Evolutionary conservation across 805 yeast species (phyloP), one percentile per base, ranked within the genome.

Genomic region (Lachancea fermentati): DNA sequence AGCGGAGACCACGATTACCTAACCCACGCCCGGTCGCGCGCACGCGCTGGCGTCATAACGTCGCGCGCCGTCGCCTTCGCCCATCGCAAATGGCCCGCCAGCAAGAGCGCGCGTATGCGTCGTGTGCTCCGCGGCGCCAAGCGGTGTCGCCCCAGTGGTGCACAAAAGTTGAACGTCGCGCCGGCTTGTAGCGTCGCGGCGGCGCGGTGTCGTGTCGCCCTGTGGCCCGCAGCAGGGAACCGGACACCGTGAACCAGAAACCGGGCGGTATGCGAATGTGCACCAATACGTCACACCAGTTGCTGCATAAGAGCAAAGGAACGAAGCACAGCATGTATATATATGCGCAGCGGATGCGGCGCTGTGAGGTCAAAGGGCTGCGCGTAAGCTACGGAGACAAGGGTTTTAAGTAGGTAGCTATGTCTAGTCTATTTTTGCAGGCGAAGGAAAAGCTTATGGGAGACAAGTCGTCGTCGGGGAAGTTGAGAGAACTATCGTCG

Each of bases 381-480:
- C n/a, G n/a, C n/a, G n/a, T n/a, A n/a, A n/a, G 26, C 11, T 11
- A 22, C 26, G 7, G 26, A 22, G 26, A 22, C 11, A 22, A 11
- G 26, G 26, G 7, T 22, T 22, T 22, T 22, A 22, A 22, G 26
- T 22, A 22, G 26, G 6, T 12, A 29, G 19, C 15, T 15, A 40
- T 40, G 43, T 36, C 51, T 22, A 51, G 46, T 14, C 42, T 55
- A 42, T 46, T 52, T 16, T 46, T 43, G 30, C 49, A 45, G 24
- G 55, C 55, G 14, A 52, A 49, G 41, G 52, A 50, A 17, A 54
- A 47, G 40, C 45, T 54, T 14, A 39, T 42, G 9, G 58, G 55
- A n/a, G 50, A 49, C 7, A 45, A 49, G 19, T 43, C 49, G 4
- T 46, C 46, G 14, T 38, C 47, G 32, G 58, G 49, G 33, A 44